Base-by-base conservation (phyloP, 2,329 filamentous ascomycete species). In the Penicillium sp. region DNA sequence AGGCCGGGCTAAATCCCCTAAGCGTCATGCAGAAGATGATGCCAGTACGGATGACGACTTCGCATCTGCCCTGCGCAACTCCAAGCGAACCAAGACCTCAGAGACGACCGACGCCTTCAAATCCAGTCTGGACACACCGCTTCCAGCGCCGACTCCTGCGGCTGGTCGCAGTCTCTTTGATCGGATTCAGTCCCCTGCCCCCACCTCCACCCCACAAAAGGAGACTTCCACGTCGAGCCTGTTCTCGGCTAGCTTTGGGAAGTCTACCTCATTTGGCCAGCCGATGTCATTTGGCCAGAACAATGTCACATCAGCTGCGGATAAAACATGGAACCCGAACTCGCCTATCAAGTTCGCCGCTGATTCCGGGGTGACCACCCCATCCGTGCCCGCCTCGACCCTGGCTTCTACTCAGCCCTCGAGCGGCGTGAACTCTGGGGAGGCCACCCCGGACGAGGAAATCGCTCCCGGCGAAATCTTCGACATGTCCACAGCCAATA, bases 401-500 rank as follows among this genome's bases (percentile, higher is more conserved):
- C 64, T 59, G 44, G 62, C 65, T 37, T 67, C 70, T 10, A 52
- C 67, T 49, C 54, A 59, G 24, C 22, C 78, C n/a, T 74, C 67
- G 7, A 66, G 72, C 37, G 70, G 73, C 18, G 82, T 78, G 22
- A 76, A 78, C 31, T 81, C 80, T 2, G 80, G 80, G 10, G 78
- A 77, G n/a, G 65, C 73, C 36, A 78, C 78, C 4, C 41, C 58
- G 50, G 75, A 74, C 22, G 76, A 72, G 33, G 74, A 75, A 2
- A 72, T 74, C 18, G 74, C 77, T 53, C 67, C 76, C 31, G 73
- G 70, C 18, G 81, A 85, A 85, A 69, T 82, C 83, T 70, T 91
- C 64, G 88, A 89, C 70, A 82, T 94, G 66, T 87, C 87, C 54
- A 81, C 84, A 63, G 84, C 83, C 56, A 85, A 85, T 16, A 84